These are phyloP conservation scores for Pinus tabuliformis DNA, from an alignment of 75 land plant species.

Conservation along the genomic window DNA sequence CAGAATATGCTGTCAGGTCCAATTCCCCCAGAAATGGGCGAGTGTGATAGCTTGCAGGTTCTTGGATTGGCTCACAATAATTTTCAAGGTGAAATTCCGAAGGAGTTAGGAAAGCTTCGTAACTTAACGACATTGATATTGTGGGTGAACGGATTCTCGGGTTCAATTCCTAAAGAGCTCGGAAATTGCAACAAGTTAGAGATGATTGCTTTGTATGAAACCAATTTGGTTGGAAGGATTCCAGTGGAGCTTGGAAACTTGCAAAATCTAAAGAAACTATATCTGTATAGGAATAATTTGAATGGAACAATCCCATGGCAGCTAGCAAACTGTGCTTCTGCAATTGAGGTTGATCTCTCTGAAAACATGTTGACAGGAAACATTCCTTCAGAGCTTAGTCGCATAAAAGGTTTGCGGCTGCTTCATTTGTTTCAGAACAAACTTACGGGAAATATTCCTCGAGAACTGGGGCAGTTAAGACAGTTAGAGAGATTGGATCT, in stretches of 20 bases:
- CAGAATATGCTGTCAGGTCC: constrained; percentile 62
- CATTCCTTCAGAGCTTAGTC: constrained; percentile 60
- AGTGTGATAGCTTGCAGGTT: constrained; percentile 40
- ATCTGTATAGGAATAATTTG: constrained; percentile 48
- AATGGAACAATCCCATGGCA: constrained; percentile 63
- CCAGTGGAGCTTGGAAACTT: constrained; percentile 65
- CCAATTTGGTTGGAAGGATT: constrained; percentile 57
- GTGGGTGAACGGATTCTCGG: constrained; percentile 59
- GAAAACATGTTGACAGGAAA: constrained; percentile 58
- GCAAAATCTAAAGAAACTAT: constrained; percentile 35
- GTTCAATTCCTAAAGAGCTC: constrained; percentile 64
- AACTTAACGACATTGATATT: constrained; percentile 47
- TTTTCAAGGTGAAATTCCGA: constrained; percentile 56
- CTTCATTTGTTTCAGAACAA: constrained; percentile 60
- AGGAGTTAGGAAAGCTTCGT: constrained; percentile 55
- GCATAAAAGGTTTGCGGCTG: constrained; percentile 35
- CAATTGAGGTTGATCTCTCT: constrained; percentile 53
- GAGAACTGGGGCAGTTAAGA: constrained; percentile 37
- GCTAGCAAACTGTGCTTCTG: constrained; percentile 46
- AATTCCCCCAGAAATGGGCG: constrained; percentile 58
- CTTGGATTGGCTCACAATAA: constrained; percentile 72
- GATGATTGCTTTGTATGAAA: constrained; percentile 63
- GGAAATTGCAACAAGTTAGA: constrained; percentile 54
- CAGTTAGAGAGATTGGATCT: constrained; percentile 60
- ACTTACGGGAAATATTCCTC: constrained; percentile 56